Evolutionary conservation across 176 grass and related monocot species (phyloP), one percentile per base, ranked within the genome.

Genomic region (Carex cristatella): DNA sequence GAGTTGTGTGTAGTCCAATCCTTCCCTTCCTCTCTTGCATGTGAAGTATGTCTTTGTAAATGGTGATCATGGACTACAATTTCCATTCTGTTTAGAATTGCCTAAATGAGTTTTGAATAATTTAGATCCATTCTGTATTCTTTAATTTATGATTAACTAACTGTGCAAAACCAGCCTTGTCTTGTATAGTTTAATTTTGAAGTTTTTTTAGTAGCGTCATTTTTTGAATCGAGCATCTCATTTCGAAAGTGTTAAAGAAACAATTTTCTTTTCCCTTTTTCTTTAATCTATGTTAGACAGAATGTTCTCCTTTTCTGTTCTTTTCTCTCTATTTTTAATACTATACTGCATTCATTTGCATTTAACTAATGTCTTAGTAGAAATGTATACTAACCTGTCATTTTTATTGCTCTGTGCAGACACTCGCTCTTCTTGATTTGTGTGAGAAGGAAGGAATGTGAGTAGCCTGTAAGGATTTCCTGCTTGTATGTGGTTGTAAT

Each of bases 381-480:
- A 64, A 31, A 38, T 23, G 58, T 32, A 65, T 69, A 3, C n/a
- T 42, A 64, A 53, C 11, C 7, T 40, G 5, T 62, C 10, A 53
- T 85, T 56, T 59, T 10, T 72, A 58, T 57, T 79, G 13, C 4
- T 74, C 13, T 94, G 87, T 89, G 63, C 89, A 99, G 96, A 99
- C 96, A 13, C 82, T 99, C 61, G 86, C 93, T 35, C 90, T 99
- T 32, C 93, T 99, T 57, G 96, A 99, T 67, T 87, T 99, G 9
- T 99, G 93, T 44, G 91, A 95, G 86, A 90, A 94, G 78, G 96
- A 92, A 91, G 91, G 88, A 62, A 86, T 88, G 78, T 95, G 73
- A 99, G 57, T 23, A 72, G 66, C 19, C 40, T 60, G 48, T 58
- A 80, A 78, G 64, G 42, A 79, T 83, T 84, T 62, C 79, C 85